Percentiles rank a stretch among this genome's conserved stretches.
Evolutionary conservation across 2,329 filamentous ascomycete genomes (phyloP).

Genomic region (Achaetomium macrosporum): DNA sequence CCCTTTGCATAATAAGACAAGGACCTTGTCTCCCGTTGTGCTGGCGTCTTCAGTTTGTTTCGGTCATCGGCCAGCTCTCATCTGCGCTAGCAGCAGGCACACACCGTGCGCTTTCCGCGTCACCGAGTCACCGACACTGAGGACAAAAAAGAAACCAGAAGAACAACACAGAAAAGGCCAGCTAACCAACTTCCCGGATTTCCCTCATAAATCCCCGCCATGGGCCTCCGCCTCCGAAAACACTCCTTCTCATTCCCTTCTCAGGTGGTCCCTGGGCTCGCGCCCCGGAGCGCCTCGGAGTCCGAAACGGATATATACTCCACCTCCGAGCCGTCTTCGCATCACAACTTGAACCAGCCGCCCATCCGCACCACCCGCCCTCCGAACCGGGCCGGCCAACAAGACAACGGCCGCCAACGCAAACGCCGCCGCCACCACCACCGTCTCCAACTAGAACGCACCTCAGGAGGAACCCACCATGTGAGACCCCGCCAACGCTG

Average conservation of each 20-base stretch:
- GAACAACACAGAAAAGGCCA: background rate
- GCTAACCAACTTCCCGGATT: background rate
- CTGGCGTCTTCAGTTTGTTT: background rate
- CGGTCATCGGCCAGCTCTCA: constrained; percentile 12
- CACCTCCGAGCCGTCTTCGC: background rate
- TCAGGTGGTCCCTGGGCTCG: background rate
- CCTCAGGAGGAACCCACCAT: background rate
- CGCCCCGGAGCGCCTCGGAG: background rate
- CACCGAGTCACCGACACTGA: background rate
- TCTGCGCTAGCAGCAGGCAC: constrained; percentile 3
- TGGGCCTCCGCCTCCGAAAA: constrained; percentile 10
- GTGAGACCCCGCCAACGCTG: background rate
- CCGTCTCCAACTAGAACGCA: background rate
- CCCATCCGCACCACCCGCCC: background rate
- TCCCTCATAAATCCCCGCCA: constrained; percentile 1
- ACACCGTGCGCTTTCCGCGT: background rate
- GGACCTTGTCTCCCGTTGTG: constrained; percentile 1
- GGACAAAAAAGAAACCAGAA: background rate
- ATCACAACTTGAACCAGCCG: background rate
- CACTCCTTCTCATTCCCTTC: background rate
- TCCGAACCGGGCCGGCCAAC: too few species aligned
- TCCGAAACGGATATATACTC: background rate
- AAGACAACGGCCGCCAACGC: too few species aligned
- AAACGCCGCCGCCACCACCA: background rate
- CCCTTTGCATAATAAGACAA: constrained; percentile 8